These are phyloP conservation scores for Hyaloscypha variabilis DNA, from an alignment of 495 filamentous ascomycete species.

Conservation along the genomic window DNA sequence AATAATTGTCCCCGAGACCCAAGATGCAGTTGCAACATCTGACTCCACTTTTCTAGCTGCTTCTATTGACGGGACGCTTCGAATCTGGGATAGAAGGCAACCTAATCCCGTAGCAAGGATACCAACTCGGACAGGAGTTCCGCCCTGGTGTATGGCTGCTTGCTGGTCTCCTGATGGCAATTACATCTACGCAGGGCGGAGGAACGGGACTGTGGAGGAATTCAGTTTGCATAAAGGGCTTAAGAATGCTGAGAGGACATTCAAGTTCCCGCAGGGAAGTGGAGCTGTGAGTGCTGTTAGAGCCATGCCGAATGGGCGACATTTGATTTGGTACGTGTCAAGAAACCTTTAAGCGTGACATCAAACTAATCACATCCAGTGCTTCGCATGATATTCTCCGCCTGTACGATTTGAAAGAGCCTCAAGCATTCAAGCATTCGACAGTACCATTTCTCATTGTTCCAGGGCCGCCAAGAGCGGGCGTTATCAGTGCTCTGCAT, in stretches of 20 bases:
- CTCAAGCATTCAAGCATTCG: conserved; percentile 64
- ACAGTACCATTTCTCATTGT: conserved; percentile 93
- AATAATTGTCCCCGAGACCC: conserved; percentile 36
- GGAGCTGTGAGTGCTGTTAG: conserved; percentile 84
- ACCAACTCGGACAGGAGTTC: conserved; percentile 66
- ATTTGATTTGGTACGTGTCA: conserved; percentile 77
- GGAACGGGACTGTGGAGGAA: conserved; percentile 95
- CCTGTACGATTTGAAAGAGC: conserved; percentile 84
- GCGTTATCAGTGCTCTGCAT: conserved; percentile 82
- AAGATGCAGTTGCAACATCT: conserved; percentile 40
- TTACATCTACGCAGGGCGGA: conserved; percentile 87
- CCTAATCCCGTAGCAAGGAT: conserved; percentile 79
- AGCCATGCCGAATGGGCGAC: conserved; percentile 91
- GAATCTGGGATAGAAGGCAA: conserved; percentile 88
- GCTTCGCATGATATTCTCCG: conserved; percentile 94
- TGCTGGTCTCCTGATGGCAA: conserved; percentile 97
- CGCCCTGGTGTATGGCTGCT: conserved; percentile 98
- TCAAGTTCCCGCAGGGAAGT: conserved; percentile 88
- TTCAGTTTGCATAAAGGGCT: conserved; percentile 86
- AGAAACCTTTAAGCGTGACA: neutral
- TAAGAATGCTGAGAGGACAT: conserved; percentile 68
- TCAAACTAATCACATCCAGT: conserved; percentile 41
- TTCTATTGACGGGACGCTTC: conserved; percentile 84
- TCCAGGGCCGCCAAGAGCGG: conserved; percentile 85
- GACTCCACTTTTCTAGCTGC: conserved; percentile 84